These are phyloP conservation scores for Luzula sylvatica DNA, from an alignment of 176 grass and related monocot species.

Conservation along the genomic window DNA sequence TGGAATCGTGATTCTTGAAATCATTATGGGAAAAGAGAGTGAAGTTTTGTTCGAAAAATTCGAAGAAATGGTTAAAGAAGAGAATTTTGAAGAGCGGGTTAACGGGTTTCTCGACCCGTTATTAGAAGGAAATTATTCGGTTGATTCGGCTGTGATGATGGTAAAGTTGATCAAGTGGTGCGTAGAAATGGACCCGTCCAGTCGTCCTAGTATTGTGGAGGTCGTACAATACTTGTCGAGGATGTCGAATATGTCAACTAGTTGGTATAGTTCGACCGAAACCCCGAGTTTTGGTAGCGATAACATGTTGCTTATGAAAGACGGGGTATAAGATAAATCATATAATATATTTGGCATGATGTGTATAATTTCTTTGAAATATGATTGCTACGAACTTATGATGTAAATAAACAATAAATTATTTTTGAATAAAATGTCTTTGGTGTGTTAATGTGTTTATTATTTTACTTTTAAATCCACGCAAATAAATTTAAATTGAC, in stretches of 20 bases:
- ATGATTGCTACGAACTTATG: too few species aligned
- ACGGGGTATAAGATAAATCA: background rate
- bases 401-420: too few species aligned
- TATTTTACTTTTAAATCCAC: too few species aligned
- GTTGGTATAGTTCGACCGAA: slow-evolving; percentile 21
- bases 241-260: slow-evolving; percentile 26
- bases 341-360: too few species aligned
- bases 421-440: too few species aligned
- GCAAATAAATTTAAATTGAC: too few species aligned
- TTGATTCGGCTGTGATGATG: slow-evolving; percentile 27
- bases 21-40: slow-evolving; percentile 40
- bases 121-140: slow-evolving; percentile 30
- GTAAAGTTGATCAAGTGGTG: slow-evolving; percentile 47
- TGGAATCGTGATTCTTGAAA: slow-evolving; percentile 63
- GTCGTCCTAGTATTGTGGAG: slow-evolving; percentile 43
- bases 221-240: slow-evolving; percentile 33
- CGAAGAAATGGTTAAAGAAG: background rate
- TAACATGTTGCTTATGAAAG: slow-evolving; percentile 10
- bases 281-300: slow-evolving; percentile 23
- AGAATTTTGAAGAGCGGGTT: slow-evolving; percentile 16
- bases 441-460: too few species aligned
- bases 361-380: too few species aligned
- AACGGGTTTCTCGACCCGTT: slow-evolving; percentile 49
- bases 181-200: slow-evolving; percentile 11
- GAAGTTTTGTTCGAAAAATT: slow-evolving; percentile 19